These are phyloP conservation scores for Thelonectria rubi DNA, from an alignment of 2,329 filamentous ascomycete genomes.

Conservation along the genomic window DNA sequence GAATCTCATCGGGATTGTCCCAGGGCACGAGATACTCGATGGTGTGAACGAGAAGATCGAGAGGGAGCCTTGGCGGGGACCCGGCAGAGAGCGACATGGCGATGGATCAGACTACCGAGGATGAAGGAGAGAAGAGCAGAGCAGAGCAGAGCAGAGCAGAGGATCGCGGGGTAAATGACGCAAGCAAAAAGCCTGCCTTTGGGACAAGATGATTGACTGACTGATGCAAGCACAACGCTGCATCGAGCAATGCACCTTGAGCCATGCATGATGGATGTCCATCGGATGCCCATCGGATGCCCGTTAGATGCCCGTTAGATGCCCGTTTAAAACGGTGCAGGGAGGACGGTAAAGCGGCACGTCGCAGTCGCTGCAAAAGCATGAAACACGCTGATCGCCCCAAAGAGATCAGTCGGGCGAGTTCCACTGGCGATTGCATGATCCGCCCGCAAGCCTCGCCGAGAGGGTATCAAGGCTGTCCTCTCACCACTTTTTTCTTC, in stretches of 20 bases:
- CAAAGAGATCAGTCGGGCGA: slow-evolving; percentile 12
- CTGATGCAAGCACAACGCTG: background rate
- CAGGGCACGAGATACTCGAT: slow-evolving; percentile 14
- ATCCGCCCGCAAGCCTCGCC: background rate
- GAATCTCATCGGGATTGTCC: slow-evolving; percentile 15
- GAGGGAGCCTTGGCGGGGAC: background rate
- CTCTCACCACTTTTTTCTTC: background rate
- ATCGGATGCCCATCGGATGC: too few species aligned
- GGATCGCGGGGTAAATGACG: background rate
- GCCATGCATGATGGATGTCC: too few species aligned
- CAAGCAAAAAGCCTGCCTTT: too few species aligned
- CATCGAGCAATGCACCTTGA: background rate
- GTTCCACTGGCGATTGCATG: slow-evolving; percentile 16
- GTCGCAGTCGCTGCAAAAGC: background rate
- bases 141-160: background rate
- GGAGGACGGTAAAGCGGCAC: background rate
- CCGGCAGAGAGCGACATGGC: slow-evolving; percentile 7
- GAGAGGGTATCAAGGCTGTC: background rate
- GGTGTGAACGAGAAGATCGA: slow-evolving; percentile 1
- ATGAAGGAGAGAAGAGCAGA: background rate
- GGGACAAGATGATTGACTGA: background rate
- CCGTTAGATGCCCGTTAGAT: too few species aligned
- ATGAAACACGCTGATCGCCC: background rate
- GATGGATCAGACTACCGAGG: background rate
- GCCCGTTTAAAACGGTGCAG: background rate